Conservation (phyloP, 192 early-diverging fungal species). For the Coemansia sp. region DNA sequence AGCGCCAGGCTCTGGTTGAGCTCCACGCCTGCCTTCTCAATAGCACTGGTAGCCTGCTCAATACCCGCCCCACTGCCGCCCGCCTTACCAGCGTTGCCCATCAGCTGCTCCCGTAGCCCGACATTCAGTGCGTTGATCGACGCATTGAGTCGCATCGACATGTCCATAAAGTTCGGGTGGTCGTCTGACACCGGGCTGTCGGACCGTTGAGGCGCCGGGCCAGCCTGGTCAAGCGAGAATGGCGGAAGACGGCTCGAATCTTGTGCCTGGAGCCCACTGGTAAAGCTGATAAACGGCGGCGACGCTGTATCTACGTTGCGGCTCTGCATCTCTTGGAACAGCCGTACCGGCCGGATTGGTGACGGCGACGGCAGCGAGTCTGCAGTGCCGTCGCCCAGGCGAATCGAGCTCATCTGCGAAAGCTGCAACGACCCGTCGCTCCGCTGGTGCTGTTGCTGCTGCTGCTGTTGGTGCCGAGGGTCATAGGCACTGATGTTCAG, state of each 20-base stretch:
- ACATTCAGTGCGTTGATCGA: conserved; percentile 28
- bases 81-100: neutral
- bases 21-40: conserved; percentile 8
- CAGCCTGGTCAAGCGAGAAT: conserved; percentile 16
- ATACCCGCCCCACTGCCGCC: conserved; percentile 1
- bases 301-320: neutral
- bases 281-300: conserved; percentile 12
- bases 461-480: too few relatives aligned
- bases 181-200: too few relatives aligned
- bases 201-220: too few relatives aligned
- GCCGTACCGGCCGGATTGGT: conserved; percentile 2
- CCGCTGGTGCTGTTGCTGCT: conserved; percentile 4
- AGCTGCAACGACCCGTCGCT: conserved; percentile 4
- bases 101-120: conserved; percentile 22
- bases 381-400: neutral
- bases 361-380: conserved; percentile 21
- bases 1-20: conserved; percentile 7
- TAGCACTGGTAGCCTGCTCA: neutral
- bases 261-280: conserved; percentile 1
- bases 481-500: too few relatives aligned
- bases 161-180: conserved; percentile 15
- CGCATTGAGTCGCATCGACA: conserved; percentile 27
- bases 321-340: neutral
- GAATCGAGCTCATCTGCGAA: conserved; percentile 27
- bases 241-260: conserved; percentile 12